These are phyloP conservation scores for Nakazawaea wickerhamii DNA, from an alignment of 805 yeast species.

Conservation along the genomic window DNA sequence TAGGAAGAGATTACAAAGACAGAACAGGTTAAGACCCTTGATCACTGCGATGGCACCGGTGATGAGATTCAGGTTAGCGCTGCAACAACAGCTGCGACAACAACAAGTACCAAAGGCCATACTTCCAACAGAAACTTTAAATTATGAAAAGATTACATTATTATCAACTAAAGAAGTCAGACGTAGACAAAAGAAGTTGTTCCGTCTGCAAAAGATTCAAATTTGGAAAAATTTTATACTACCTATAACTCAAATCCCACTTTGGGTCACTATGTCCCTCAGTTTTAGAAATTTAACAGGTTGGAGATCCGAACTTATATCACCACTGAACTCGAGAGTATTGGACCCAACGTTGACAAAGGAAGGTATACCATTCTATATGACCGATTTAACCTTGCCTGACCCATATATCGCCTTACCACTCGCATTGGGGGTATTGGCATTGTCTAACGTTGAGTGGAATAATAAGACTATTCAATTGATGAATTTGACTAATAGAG, in stretches of 20 bases:
- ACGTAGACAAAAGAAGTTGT: conserved; percentile 67
- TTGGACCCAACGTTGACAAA: conserved; percentile 43
- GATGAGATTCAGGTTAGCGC: conserved; percentile 50
- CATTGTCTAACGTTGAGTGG: conserved; percentile 80
- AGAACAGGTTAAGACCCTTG: conserved; percentile 66
- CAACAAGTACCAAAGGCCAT: conserved; percentile 22
- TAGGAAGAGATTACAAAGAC: conserved; percentile 62
- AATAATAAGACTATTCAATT: conserved; percentile 59
- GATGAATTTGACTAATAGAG: conserved; percentile 35
- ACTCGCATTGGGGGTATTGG: conserved; percentile 58
- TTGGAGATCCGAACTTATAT: conserved; percentile 30
- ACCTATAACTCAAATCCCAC: conserved; percentile 80
- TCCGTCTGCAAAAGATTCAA: conserved; percentile 61
- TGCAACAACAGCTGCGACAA: conserved; percentile 32
- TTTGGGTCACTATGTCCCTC: conserved; percentile 77
- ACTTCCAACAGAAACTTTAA: conserved; percentile 36
- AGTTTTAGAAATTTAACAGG: conserved; percentile 76
- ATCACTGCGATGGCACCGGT: conserved; percentile 74
- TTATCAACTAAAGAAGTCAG: conserved; percentile 74
- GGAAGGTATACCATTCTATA: conserved; percentile 61
- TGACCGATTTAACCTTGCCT: conserved; percentile 47
- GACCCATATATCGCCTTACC: conserved; percentile 69
- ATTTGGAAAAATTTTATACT: conserved; percentile 73
- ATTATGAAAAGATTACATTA: conserved; percentile 73
- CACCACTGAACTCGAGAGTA: conserved; percentile 31